Evolutionary conservation across 2,329 filamentous ascomycete genomes (phyloP).

Genomic region (Microcera coccophila): DNA sequence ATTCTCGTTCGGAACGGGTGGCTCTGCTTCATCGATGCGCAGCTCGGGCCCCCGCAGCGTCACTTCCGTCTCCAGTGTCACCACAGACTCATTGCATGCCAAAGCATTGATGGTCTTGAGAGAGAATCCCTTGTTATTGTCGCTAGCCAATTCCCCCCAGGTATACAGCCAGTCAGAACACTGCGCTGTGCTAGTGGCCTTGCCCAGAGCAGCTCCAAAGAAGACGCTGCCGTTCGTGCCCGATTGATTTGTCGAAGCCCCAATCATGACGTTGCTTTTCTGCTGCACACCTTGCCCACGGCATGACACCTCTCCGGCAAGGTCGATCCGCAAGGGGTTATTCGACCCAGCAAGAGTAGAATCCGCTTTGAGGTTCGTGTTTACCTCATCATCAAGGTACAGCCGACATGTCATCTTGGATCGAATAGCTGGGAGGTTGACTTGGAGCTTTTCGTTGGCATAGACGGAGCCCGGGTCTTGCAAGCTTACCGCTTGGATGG

Average conservation of each 20-base stretch:
- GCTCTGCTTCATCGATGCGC: slow-evolving; percentile 26
- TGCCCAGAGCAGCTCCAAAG: slow-evolving; percentile 20
- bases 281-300: slow-evolving; percentile 5
- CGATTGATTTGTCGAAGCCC: background rate
- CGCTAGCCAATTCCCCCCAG: slow-evolving; percentile 31
- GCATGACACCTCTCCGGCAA: slow-evolving; percentile 21
- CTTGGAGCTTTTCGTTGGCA: slow-evolving; percentile 18
- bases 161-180: slow-evolving; percentile 34
- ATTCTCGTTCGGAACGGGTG: slow-evolving; percentile 26
- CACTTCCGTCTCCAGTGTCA: slow-evolving; percentile 26
- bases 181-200: slow-evolving; percentile 20
- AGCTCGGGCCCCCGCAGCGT: slow-evolving; percentile 22
- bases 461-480: slow-evolving; percentile 8
- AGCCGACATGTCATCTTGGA: slow-evolving; percentile 28
- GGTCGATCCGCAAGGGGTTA: slow-evolving; percentile 22
- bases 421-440: slow-evolving; percentile 30
- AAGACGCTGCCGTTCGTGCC: slow-evolving; percentile 2
- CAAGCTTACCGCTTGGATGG: slow-evolving; percentile 23
- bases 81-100: slow-evolving; percentile 37
- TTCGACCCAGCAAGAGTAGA: slow-evolving; percentile 11
- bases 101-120: slow-evolving; percentile 32
- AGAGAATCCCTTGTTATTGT: slow-evolving; percentile 21
- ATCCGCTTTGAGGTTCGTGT: slow-evolving; percentile 23
- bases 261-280: slow-evolving; percentile 17
- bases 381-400: slow-evolving; percentile 18